Percentiles rank a stretch among this genome's conserved stretches.
Evolutionary conservation across 1,139 yeast species (phyloP).

Genomic region (Candida sanyaensis): DNA sequence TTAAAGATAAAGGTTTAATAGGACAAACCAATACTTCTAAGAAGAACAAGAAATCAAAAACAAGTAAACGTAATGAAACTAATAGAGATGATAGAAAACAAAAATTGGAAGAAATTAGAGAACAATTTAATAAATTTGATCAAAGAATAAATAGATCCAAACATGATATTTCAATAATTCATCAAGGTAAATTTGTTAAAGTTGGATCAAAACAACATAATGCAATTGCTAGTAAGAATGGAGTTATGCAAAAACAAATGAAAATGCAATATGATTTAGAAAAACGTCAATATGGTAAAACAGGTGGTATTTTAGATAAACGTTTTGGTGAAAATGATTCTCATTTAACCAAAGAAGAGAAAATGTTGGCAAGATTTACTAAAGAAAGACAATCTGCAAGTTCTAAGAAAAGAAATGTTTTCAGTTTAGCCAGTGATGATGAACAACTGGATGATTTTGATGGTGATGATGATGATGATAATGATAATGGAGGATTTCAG

Average conservation of each 20-base stretch:
- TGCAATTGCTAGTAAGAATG: conserved; percentile 54
- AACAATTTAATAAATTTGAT: conserved; percentile 89
- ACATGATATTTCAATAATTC: conserved; percentile 57
- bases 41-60: conserved; percentile 51
- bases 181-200: conserved; percentile 54
- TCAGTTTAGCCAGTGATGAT: conserved; percentile 70
- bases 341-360: conserved; percentile 78
- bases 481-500: conserved; percentile 44
- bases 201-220: conserved; percentile 56
- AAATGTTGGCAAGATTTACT: conserved; percentile 93
- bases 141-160: conserved; percentile 70
- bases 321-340: conserved; percentile 90
- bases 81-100: conserved; percentile 66
- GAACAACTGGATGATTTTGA: conserved; percentile 55
- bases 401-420: conserved; percentile 52
- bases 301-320: conserved; percentile 79
- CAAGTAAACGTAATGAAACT: conserved; percentile 48
- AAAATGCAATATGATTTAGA: conserved; percentile 66
- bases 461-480: conserved; percentile 43
- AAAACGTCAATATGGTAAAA: conserved; percentile 61
- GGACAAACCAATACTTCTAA: conserved; percentile 68
- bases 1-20: conserved; percentile 76
- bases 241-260: conserved; percentile 76
- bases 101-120: conserved; percentile 63
- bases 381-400: conserved; percentile 70